Evolutionary conservation across 1,284 basidiomycete genomes (phyloP), one percentile per base, ranked within the genome.

Genomic region (Cutaneotrichosporon cyanovorans): DNA sequence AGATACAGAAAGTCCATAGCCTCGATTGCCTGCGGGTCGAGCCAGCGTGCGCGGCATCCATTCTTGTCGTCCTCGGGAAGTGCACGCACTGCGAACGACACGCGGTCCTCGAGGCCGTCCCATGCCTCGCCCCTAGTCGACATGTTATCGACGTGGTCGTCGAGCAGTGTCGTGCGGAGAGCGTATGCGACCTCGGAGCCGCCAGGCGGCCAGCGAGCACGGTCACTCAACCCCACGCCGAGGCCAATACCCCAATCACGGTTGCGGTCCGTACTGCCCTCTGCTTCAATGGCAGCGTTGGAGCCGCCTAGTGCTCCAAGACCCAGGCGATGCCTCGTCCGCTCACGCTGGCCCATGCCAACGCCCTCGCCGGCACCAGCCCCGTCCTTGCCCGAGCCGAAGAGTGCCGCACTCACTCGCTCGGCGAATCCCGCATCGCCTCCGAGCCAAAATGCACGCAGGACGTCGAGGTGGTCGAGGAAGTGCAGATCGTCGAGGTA

Each of bases 1-100:
- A 91, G 80, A 62, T 86, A 87, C 15, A 92, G 69, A 59, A 90
- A 92, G 67, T 91, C 88, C 33, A 91, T 69, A 8, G 88, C 86
- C 67, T 85, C 84, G 36, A 51, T 38, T 54, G 53, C 58, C 49
- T 67, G 66, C 1, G 87, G 85, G 68, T 87, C 79, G 53, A 86
- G 60, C 87, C 87, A 90, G 57, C 77, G 80, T 50, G 83, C 81
- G 41, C 78, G 75, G 15, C 80, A 52, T 3, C 64, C 68, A 37
- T 58, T 60, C 21, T 50, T 78, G 22, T 77, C 74, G 9, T 80
- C 84, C 38, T 67, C 59, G 0, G 66, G 66, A 18, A 87, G 69
- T 62, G 85, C 83, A 25, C 80, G 76, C 44, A 90, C 80, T 1
- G 85, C 85, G 60, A 90, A 91, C 2, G 85, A 86, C 21, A 91